These are phyloP conservation scores for Sordariomycetes sp. DNA, from an alignment of 2,329 filamentous ascomycete species.

Conservation along the genomic window DNA sequence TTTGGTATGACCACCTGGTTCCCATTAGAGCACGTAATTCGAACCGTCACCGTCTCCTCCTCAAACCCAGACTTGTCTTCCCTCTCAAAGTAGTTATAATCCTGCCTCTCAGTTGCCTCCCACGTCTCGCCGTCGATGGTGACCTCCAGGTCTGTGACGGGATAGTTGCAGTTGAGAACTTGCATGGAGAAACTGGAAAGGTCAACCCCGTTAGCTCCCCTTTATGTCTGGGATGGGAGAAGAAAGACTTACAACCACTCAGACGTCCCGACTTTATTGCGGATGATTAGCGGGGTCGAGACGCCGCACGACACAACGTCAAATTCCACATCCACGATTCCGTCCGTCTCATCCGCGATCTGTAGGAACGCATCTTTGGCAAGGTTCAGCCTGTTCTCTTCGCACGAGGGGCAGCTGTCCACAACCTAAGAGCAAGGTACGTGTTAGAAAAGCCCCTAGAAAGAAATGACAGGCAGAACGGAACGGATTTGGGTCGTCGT, in stretches of 20 bases:
- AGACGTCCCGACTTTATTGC: conserved; percentile 9
- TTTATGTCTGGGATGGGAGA: background rate
- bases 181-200: conserved; percentile 6
- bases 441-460: background rate
- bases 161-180: conserved; percentile 8
- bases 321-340: conserved; percentile 8
- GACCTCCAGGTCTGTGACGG: conserved; percentile 8
- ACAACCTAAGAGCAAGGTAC: conserved; percentile 3
- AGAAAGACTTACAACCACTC: conserved; percentile 6
- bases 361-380: conserved; percentile 7
- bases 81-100: conserved; percentile 12
- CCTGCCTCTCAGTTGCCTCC: conserved; percentile 8
- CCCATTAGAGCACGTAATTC: conserved; percentile 13
- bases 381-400: conserved; percentile 8
- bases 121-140: conserved; percentile 8
- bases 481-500: no score
- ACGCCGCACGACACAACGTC: conserved; percentile 7
- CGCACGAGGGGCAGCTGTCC: conserved; percentile 9
- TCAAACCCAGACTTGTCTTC: conserved; percentile 10
- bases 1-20: conserved; percentile 10
- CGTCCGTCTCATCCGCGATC: conserved; percentile 7
- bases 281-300: conserved; percentile 5
- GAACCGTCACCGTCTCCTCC: conserved; percentile 9
- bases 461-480: no score
- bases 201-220: background rate